Percentiles rank a stretch among this genome's conserved stretches.
Conservation (phyloP, 306 rosid genomes). For the Urtica urens region DNA sequence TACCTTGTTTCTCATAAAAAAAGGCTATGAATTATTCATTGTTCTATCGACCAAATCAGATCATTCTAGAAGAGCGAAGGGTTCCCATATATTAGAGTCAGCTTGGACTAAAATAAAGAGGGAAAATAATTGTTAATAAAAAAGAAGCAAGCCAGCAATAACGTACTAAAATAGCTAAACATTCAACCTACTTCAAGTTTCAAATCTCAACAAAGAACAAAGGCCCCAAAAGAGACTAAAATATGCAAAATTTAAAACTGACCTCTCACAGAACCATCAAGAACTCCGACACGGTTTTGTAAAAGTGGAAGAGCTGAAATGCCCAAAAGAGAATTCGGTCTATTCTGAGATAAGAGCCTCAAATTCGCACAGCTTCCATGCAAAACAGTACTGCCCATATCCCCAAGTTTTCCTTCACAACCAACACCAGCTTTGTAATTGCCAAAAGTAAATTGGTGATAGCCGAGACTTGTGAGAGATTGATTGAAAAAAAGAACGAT, state of each 20-base stretch:
- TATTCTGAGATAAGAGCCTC: constrained; percentile 24
- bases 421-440: too few species aligned
- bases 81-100: too few species aligned
- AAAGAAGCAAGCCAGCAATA: too few species aligned
- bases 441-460: too few species aligned
- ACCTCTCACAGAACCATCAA: constrained; percentile 38
- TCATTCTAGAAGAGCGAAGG: too few species aligned
- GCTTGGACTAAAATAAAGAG: too few species aligned
- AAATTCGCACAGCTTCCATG: constrained; percentile 27
- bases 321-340: constrained; percentile 22
- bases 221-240: background rate
- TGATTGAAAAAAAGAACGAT: background rate
- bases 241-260: constrained; percentile 7
- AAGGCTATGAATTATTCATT: too few species aligned
- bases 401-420: constrained; percentile 20
- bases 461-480: background rate
- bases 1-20: too few species aligned
- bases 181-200: background rate
- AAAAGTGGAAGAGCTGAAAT: constrained; percentile 38
- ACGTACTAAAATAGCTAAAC: background rate
- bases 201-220: background rate
- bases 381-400: constrained; percentile 35
- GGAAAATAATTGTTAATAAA: too few species aligned
- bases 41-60: too few species aligned
- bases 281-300: constrained; percentile 20